These are phyloP conservation scores for Eucalyptus leucophloia DNA, from an alignment of 345 rosid species.

Conservation along the genomic window DNA sequence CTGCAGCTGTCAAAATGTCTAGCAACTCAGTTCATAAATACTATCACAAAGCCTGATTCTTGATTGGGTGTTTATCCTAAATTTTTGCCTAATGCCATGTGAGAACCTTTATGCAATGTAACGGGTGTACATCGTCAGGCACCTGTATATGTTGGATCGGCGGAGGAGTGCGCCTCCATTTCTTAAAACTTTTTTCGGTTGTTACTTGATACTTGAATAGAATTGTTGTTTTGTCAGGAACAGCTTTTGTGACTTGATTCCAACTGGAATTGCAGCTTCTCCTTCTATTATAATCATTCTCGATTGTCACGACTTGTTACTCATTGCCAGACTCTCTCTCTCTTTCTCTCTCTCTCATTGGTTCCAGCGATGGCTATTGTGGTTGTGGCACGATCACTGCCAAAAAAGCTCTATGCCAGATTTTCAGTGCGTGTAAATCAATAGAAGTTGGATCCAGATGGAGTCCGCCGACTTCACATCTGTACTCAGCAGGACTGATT, in stretches of 20 bases:
- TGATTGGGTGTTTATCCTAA: neutral
- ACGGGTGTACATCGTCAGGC: neutral
- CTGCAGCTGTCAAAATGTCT: neutral
- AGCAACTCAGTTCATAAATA: neutral
- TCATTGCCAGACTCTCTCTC: neutral
- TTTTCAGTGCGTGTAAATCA: neutral
- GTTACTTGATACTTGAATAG: neutral
- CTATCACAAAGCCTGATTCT: neutral
- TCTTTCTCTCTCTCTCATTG: neutral
- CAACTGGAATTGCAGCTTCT: neutral
- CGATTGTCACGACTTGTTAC: neutral
- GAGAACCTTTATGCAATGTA: neutral
- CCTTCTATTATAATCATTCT: neutral
- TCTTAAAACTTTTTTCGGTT: neutral
- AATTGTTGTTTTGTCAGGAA: neutral
- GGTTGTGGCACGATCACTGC: neutral
- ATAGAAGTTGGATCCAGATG: neutral
- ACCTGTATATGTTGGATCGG: neutral
- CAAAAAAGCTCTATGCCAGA: neutral
- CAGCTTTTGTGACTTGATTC: neutral
- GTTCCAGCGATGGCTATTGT: neutral
- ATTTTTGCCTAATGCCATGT: neutral
- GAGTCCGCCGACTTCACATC: neutral
- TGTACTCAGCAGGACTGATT: neutral
- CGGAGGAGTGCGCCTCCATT: neutral